These are phyloP conservation scores for Pelargonium citronellum DNA, from an alignment of 441 rosid species.

Conservation along the genomic window DNA sequence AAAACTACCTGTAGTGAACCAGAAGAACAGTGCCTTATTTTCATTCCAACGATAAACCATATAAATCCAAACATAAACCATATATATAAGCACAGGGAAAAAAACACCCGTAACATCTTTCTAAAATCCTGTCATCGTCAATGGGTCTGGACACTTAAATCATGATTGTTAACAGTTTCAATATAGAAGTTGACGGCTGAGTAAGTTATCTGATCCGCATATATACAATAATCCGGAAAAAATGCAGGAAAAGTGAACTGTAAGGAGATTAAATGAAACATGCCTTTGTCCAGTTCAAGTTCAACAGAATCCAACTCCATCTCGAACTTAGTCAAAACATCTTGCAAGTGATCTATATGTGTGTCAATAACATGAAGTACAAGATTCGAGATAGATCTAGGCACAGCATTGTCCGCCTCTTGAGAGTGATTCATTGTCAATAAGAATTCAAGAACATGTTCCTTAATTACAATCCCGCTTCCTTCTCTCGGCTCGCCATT, in stretches of 20 bases:
- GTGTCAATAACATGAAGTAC: constrained; percentile 79
- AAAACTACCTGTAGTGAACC: constrained; percentile 57
- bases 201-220: neutral
- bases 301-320: constrained; percentile 82
- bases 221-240: neutral
- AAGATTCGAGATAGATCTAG: constrained; percentile 70
- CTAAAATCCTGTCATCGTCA: neutral
- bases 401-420: constrained; percentile 95
- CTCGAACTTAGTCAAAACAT: constrained; percentile 76
- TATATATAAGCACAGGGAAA: neutral
- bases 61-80: constrained; percentile 7
- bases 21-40: constrained; percentile 6
- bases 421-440: constrained; percentile 95
- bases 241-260: neutral
- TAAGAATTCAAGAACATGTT: constrained; percentile 90
- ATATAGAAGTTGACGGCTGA: neutral
- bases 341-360: constrained; percentile 88
- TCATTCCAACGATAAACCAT: constrained; percentile 12
- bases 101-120: too few relatives aligned
- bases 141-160: neutral
- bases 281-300: constrained; percentile 83
- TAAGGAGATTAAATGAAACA: neutral
- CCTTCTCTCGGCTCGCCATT: constrained; percentile 46
- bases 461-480: constrained; percentile 54
- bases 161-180: neutral